Conservation (phyloP, 768 basidiomycete genomes). For the Russula virescens region DNA sequence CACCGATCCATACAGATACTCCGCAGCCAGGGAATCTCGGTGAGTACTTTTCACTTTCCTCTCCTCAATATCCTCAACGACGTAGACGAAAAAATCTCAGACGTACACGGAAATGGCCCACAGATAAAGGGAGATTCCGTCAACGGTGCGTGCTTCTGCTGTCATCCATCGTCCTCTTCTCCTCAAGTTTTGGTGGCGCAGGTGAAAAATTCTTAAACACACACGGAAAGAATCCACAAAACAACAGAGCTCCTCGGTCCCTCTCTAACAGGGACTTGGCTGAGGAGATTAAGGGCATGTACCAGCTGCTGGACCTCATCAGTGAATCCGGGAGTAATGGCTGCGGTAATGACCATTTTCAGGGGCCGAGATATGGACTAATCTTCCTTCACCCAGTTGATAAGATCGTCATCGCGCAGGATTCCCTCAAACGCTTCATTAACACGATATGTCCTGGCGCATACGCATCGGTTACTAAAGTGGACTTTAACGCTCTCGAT, state of each 20-base stretch:
- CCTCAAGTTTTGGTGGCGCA: background rate
- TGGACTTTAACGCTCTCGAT: constrained; percentile 47
- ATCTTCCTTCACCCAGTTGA: constrained; percentile 38
- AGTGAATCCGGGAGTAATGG: constrained; percentile 46
- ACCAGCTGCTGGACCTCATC: constrained; percentile 48
- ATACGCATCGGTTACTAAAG: too few relatives aligned
- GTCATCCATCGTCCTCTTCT: background rate
- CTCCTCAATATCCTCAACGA: too few relatives aligned
- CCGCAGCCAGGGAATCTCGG: too few relatives aligned
- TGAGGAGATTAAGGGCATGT: constrained; percentile 38
- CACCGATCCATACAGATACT: too few relatives aligned
- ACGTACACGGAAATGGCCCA: too few relatives aligned
- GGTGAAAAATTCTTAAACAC: background rate
- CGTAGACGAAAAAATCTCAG: too few relatives aligned
- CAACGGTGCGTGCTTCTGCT: background rate
- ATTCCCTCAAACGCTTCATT: constrained; percentile 42
- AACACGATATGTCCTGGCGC: constrained; percentile 45
- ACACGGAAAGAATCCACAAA: too few relatives aligned
- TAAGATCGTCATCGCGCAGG: constrained; percentile 54
- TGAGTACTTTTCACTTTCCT: too few relatives aligned
- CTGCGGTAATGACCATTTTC: constrained; percentile 36
- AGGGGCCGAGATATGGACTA: background rate
- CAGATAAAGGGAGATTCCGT: too few relatives aligned
- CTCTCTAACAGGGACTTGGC: constrained; percentile 1
- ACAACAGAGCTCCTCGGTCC: background rate